Evolutionary conservation across 2,329 filamentous ascomycete genomes (phyloP), one percentile per base, ranked within the genome.

Genomic region (Hypoxylon rubiginosum): DNA sequence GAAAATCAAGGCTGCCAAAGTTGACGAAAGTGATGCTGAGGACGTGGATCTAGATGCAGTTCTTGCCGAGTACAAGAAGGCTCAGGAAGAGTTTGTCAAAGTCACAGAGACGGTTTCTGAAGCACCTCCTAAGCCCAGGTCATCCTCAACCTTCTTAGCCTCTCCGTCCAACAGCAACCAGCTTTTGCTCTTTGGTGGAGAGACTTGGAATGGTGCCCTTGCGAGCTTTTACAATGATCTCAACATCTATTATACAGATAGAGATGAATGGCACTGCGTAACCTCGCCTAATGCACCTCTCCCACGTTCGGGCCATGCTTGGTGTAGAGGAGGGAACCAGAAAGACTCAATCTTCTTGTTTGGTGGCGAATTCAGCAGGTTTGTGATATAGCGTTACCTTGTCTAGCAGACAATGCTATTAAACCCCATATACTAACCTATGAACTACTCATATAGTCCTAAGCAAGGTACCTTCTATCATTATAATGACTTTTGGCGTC

Each of bases 381-480:
- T 57, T 56, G 73, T 76, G n/a, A 50, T 58, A 62, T 62, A 60
- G 17, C 43, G 0, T 30, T 30, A 17, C 28, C 43, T 15, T 48
- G 34, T 48, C 30, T 43, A 41, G 53, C 19, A 34, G 19, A 21
- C 9, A 43, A 50, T 17, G 2, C 30, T 19, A 54, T 24, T 5
- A 24, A 34, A 1, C 43, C 43, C 32, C 50, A 26, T 71, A 19
- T 43, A 34, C 70, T 30, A 5, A 19, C 26, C 4, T 24, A 15
- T 28, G 24, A 13, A 45, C 30, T 4, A n/a, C 24, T 2, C 15
- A 5, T 61, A 56, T 55, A 75, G 73, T 62, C 96, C 96, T 1
- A 98, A 97, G 78, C 96, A 98, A 80, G 96, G 96, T 3, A 98
- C 95, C 0, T 99, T 99, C 76, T 97, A 99, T 79, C 96, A 99